Evolutionary conservation across 192 early-diverging fungal species (phyloP).

Genomic region (Coemansia pectinata): DNA sequence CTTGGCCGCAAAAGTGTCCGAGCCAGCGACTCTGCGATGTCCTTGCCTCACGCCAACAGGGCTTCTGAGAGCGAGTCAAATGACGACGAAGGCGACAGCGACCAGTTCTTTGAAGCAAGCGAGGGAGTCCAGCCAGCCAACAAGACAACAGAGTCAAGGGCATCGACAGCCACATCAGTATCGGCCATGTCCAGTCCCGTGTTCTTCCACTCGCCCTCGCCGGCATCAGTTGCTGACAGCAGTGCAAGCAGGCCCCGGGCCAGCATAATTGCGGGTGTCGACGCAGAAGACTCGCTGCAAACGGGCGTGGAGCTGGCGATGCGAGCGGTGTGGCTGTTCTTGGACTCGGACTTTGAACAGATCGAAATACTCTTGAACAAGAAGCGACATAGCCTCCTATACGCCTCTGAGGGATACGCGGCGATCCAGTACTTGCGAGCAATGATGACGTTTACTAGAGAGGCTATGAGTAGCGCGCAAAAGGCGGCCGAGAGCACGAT

Average conservation of each 20-base stretch:
- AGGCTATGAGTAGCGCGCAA: conserved; percentile 65
- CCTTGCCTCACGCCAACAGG: background rate
- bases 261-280: conserved; percentile 24
- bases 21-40: background rate
- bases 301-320: conserved; percentile 60
- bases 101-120: conserved; percentile 16
- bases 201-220: background rate
- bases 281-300: conserved; percentile 42
- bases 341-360: conserved; percentile 73
- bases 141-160: background rate
- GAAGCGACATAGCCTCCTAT: conserved; percentile 61
- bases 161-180: background rate
- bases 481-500: conserved; percentile 64
- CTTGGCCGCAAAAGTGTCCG: background rate
- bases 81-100: background rate
- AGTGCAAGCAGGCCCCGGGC: background rate
- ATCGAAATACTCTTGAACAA: conserved; percentile 61
- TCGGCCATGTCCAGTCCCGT: background rate
- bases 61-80: background rate
- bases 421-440: conserved; percentile 70
- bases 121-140: background rate
- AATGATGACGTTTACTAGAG: conserved; percentile 77
- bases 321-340: conserved; percentile 70
- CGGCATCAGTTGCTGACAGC: background rate
- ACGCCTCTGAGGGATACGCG: conserved; percentile 70